Evolutionary conservation across 148 eudicot species (phyloP).

Genomic region (Oxyria digyna): DNA sequence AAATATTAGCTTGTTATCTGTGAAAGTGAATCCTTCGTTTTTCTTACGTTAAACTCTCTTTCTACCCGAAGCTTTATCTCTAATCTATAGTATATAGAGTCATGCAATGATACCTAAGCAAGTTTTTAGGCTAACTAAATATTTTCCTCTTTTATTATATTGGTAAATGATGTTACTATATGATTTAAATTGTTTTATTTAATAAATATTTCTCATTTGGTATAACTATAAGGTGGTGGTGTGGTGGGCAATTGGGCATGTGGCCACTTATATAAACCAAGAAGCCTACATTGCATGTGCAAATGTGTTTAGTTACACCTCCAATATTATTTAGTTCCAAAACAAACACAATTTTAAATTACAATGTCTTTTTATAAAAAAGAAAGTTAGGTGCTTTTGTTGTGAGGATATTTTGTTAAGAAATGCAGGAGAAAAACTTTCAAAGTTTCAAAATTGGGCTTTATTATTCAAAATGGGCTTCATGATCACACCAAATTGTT

Average conservation of each 20-base stretch:
- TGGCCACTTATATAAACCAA: background rate
- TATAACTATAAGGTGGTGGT: background rate
- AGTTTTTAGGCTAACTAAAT: background rate
- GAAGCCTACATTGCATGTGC: slow-evolving; percentile 1
- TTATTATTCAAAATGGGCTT: background rate
- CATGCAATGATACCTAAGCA: background rate
- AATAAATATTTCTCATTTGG: background rate
- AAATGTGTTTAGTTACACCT: slow-evolving; percentile 1
- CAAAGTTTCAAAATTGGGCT: background rate
- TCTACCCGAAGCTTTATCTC: too few species aligned
- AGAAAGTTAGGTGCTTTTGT: too few species aligned
- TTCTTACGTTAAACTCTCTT: too few species aligned
- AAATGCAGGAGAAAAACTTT: background rate
- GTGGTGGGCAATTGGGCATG: slow-evolving; percentile 4
- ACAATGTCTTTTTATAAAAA: background rate
- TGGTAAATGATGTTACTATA: background rate
- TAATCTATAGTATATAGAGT: background rate
- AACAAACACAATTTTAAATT: background rate
- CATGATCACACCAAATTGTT: background rate
- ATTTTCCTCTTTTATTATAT: background rate
- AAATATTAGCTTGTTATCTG: too few species aligned
- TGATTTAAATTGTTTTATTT: background rate
- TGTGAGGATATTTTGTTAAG: background rate
- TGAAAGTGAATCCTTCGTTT: too few species aligned
- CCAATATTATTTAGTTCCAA: background rate